Evolutionary conservation across 345 rosid species (phyloP).

Genomic region (Lenwebbia sp.): DNA sequence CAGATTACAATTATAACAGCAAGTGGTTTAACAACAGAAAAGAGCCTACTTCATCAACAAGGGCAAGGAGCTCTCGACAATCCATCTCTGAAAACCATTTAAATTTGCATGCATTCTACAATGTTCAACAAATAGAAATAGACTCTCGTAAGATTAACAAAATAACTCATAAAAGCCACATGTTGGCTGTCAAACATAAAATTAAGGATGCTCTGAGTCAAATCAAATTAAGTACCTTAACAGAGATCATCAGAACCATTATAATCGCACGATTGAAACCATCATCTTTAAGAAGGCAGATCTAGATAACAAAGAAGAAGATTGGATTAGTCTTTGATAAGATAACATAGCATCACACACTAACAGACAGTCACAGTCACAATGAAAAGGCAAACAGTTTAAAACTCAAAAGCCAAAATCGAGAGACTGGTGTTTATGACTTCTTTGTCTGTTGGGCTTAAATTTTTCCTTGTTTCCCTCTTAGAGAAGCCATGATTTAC

Average conservation of each 20-base stretch:
- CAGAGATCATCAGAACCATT: slow-evolving; percentile 84
- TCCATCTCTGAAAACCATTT: slow-evolving; percentile 75
- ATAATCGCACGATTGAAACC: slow-evolving; percentile 34
- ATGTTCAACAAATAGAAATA: not conserved
- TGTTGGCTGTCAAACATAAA: not conserved
- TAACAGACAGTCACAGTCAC: not conserved
- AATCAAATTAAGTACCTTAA: slow-evolving; percentile 44
- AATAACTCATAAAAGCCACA: not conserved
- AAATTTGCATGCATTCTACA: slow-evolving; percentile 67
- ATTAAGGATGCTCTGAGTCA: not conserved
- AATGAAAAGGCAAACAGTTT: not conserved
- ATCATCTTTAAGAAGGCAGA: slow-evolving; percentile 50
- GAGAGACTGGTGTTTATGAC: not conserved
- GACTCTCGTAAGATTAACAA: not conserved
- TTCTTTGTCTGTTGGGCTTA: not conserved
- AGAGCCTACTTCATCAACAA: slow-evolving; percentile 55
- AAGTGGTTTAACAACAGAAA: not conserved
- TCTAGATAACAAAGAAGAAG: slow-evolving; percentile 22
- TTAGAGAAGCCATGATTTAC: not conserved
- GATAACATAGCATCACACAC: not conserved
- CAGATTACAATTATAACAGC: not conserved
- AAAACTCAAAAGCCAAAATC: not conserved
- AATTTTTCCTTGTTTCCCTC: not conserved
- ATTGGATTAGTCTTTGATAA: not conserved
- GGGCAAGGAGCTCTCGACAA: slow-evolving; percentile 38